Evolutionary conservation across 371 early-diverging fungal species (phyloP), one percentile per base, ranked within the genome.

Genomic region (Mucor circinelloides): DNA sequence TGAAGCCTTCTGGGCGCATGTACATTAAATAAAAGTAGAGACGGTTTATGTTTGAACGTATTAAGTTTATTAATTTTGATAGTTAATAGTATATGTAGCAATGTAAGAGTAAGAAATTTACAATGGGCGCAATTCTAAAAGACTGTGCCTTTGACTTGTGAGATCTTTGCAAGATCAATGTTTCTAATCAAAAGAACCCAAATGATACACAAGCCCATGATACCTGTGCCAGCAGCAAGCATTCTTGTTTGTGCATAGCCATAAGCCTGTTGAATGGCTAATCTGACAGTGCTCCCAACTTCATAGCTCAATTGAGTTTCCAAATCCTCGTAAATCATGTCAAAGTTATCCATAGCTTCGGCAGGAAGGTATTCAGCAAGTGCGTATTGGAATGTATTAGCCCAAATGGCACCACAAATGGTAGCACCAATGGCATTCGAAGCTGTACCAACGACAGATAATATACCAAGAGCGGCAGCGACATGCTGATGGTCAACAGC

Each of bases 331-430:
- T 66, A 66, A 19, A 70, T 70, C 9, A 42, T n/a, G n/a, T 17
- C 32, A 15, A 66, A 27, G 28, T 46, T 25, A 12, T 52, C 55
- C 46, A 38, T 27, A n/a, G 52, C 62, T 21, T 28, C 28, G n/a
- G 28, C 67, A 46, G 70, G 67, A 2, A 70, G 62, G 19, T 66
- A 48, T 3, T 61, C 28, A 23, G 66, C 70, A 9, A 70, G 67
- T 1, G 66, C 67, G 23, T 56, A 28, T 30, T 66, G 70, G 58
- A 70, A 66, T 17, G 67, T 48, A 28, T 58, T 48, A 4, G 46
- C 61, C 70, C 70, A 70, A 13, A 70, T 61, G n/a, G 70, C 67
- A 28, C 54, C 48, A 23, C 67, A 61, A 61, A 70, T 66, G 17
- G 70, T 62, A 4, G 61, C 48, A 23, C 70, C 70, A 25, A 70